Percentiles rank a stretch among this genome's conserved stretches.
phyloP scores from a whole-genome alignment of 495 filamentous ascomycete genomes.

The Mycothermus thermophilus region DNA sequence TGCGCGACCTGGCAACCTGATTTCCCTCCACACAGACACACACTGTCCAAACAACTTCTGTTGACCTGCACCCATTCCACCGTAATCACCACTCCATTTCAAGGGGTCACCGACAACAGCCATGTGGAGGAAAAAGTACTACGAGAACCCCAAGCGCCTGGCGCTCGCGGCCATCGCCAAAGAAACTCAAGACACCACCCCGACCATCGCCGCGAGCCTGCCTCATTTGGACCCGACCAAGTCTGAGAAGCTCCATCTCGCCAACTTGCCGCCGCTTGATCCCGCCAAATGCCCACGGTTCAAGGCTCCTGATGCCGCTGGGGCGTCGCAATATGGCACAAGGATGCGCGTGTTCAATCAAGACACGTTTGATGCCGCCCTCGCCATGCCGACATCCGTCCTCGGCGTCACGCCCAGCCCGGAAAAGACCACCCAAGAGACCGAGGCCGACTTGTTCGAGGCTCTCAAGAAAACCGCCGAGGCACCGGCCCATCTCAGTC shows the following conservation, averaged over 20 bases:
- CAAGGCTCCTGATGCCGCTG: slow-evolving; percentile 8
- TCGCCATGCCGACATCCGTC: slow-evolving; percentile 19
- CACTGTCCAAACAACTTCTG: too few relatives aligned
- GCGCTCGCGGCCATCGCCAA: slow-evolving; percentile 12
- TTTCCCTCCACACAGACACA: too few relatives aligned
- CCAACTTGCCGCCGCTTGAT: slow-evolving; percentile 7
- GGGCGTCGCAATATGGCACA: slow-evolving; percentile 7
- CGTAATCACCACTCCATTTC: too few relatives aligned
- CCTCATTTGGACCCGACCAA: slow-evolving; percentile 7
- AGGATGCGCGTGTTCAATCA: slow-evolving; percentile 31
- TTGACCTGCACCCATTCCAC: too few relatives aligned
- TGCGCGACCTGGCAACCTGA: too few relatives aligned
- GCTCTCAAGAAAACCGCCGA: slow-evolving; percentile 1
- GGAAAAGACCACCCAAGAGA: neutral
- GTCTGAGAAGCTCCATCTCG: slow-evolving; percentile 5
- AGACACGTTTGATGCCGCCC: slow-evolving; percentile 39
- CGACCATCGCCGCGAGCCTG: slow-evolving; percentile 9
- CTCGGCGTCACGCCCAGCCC: neutral
- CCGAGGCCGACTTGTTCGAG: neutral
- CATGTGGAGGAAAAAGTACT: slow-evolving; percentile 7
- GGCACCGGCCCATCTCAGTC: slow-evolving; percentile 6
- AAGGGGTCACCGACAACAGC: neutral
- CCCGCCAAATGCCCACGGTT: slow-evolving; percentile 12
- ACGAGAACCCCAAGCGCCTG: slow-evolving; percentile 1
- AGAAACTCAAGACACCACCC: slow-evolving; percentile 12